Evolutionary conservation across 192 early-diverging fungal genomes (phyloP), one percentile per base, ranked within the genome.

Genomic region (Spizellomyces punctatus): DNA sequence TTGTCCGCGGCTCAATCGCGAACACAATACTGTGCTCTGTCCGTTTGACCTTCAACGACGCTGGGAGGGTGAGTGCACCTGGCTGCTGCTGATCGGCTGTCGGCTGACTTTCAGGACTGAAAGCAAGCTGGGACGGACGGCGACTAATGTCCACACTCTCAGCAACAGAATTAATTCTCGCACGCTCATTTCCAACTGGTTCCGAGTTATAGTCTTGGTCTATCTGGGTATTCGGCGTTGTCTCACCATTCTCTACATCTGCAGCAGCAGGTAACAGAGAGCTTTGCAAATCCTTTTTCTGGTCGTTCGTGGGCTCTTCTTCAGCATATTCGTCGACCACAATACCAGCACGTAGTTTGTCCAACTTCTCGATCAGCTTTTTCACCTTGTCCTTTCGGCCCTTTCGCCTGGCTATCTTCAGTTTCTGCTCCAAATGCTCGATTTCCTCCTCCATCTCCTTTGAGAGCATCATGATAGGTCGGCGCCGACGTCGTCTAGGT

Each of bases 401-500:
- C 77, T 99, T 99, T 46, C 95, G 85, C 52, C 83, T 86, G 0
- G 95, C 95, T 75, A 99, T 99, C 82, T 99, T 99, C 55, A 97
- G 81, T 76, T 98, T 99, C 68, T 98, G 97, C 80, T 99, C 95
- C 71, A 98, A 74, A 64, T 89, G 85, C 84, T 99, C 97, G 56
- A 99, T 94, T 76, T 96, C 90, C 78, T 99, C 96, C 86, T 96
- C 93, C 58, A 90, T 88, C 49, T 93, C 92, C 69, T 91, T 79
- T 72, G 74, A 80, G 68, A 72, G 79, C 73, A 78, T 83, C 57
- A 66, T 63, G 43, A 64, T 46, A 43, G 45, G 78, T 73, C 59
- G 73, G 57, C 48, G 81, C 77, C 47, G 71, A 8, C 54, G 67
- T 63, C 66, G 21, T 16, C 46, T 75, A 14, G 57, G 60, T 48